Evolutionary conservation across 2,329 filamentous ascomycete species (phyloP).

Genomic region (Pseudopithomyces chartarum): DNA sequence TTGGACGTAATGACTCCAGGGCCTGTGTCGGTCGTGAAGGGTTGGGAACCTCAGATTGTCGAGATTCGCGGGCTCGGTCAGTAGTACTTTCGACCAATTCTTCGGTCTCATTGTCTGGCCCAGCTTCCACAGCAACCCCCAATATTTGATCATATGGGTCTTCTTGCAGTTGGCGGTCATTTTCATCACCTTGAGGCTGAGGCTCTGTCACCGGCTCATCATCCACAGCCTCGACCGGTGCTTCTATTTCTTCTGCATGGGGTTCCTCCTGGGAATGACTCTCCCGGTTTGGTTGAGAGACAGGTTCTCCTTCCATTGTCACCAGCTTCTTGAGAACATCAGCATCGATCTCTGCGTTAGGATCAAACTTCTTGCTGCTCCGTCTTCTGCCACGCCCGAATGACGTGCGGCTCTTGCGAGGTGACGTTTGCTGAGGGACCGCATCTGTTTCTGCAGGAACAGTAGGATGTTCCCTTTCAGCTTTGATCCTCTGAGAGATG

Average conservation of each 20-base stretch:
- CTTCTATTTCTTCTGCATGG: constrained; percentile 9
- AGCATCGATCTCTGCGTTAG: constrained; percentile 28
- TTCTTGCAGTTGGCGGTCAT: too few relatives aligned
- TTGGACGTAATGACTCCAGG: constrained; percentile 16
- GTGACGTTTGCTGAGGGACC: constrained; percentile 16
- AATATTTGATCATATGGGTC: too few relatives aligned
- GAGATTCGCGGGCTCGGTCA: not conserved
- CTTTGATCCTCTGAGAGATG: constrained; percentile 42
- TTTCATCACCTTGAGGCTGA: too few relatives aligned
- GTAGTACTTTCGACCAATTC: not conserved
- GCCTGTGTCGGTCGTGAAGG: not conserved
- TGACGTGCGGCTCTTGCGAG: constrained; percentile 32
- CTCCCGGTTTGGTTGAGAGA: constrained; percentile 9
- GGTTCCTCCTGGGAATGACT: not conserved
- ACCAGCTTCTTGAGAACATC: constrained; percentile 26
- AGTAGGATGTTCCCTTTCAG: constrained; percentile 19
- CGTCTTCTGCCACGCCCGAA: constrained; percentile 32
- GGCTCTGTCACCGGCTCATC: not conserved
- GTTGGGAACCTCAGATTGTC: not conserved
- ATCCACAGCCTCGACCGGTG: not conserved
- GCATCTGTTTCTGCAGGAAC: constrained; percentile 6
- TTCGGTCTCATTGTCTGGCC: constrained; percentile 8
- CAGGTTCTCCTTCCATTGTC: constrained; percentile 24
- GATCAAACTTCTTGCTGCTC: constrained; percentile 38
- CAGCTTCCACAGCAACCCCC: too few relatives aligned